A percentile compares a stretch with the other conserved stretches of the same genome.
phyloP scores from a whole-genome alignment of 148 eudicot species.

The Fagopyrum tataricum region DNA sequence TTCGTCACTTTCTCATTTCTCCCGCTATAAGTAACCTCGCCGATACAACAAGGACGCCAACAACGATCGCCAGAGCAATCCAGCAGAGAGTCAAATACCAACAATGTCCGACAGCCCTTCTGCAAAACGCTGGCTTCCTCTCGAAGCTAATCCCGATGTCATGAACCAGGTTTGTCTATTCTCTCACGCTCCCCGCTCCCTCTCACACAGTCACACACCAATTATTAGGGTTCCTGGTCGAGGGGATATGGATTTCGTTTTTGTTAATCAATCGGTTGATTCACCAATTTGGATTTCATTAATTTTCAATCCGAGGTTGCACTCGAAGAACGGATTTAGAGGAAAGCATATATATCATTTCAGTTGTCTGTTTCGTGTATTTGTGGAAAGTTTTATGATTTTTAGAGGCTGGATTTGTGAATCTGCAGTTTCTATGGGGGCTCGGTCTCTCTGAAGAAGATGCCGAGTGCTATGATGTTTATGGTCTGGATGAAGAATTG shows the following conservation, averaged over 20 bases:
- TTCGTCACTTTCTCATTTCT: no score
- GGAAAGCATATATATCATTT: neutral
- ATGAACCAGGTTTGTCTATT: constrained; percentile 68
- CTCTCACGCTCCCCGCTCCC: neutral
- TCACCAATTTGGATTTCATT: neutral
- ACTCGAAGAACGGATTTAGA: neutral
- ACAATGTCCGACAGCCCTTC: constrained; percentile 40
- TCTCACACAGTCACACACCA: no score
- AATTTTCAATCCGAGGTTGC: neutral
- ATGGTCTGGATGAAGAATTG: constrained; percentile 81
- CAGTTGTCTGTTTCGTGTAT: neutral
- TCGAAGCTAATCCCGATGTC: constrained; percentile 92
- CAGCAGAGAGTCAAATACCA: neutral
- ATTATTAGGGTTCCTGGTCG: neutral
- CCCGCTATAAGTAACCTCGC: no score
- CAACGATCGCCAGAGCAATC: no score
- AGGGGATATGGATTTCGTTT: neutral
- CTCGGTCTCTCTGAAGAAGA: constrained; percentile 69
- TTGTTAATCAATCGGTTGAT: neutral
- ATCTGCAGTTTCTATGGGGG: constrained; percentile 80
- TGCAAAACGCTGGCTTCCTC: constrained; percentile 88
- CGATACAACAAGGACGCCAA: no score
- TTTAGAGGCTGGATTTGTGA: constrained; percentile 15
- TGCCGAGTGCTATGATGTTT: constrained; percentile 91
- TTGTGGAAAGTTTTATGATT: neutral